A percentile compares a stretch with the other conserved stretches of the same genome.
These are phyloP conservation scores for Globisporangium recalcitrans DNA, from an alignment of 352 stramenopile species.

Conservation along the genomic window DNA sequence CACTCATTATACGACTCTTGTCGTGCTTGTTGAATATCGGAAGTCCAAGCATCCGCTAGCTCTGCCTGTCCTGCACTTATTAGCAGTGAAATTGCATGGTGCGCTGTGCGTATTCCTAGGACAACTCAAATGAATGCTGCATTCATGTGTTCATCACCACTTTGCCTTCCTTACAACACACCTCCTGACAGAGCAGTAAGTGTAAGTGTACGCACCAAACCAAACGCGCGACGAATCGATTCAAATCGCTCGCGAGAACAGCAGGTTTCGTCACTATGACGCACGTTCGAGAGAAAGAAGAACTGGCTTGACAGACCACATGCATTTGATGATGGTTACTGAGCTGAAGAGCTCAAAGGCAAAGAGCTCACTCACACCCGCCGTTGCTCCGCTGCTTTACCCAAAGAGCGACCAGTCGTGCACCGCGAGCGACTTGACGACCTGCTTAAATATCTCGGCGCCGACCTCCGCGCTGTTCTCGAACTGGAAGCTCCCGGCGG, in stretches of 20 bases:
- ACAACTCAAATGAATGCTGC: neutral
- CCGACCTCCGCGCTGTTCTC: conserved; percentile 63
- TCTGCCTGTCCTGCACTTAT: no score
- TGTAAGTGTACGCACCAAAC: no score
- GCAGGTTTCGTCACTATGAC: neutral
- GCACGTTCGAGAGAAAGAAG: neutral
- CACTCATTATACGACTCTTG: no score
- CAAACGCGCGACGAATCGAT: neutral
- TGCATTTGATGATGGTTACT: neutral
- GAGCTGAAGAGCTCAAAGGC: neutral
- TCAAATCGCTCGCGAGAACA: neutral
- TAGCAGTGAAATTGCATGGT: no score
- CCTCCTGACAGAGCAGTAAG: no score
- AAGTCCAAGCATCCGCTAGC: no score
- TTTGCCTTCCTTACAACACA: neutral
- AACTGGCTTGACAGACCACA: neutral
- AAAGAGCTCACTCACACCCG: neutral
- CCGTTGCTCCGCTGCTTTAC: conserved; percentile 12
- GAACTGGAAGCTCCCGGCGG: conserved; percentile 54
- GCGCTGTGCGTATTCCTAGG: no score
- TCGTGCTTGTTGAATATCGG: no score
- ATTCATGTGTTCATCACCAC: neutral
- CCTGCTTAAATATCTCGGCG: conserved; percentile 70
- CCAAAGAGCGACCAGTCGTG: conserved; percentile 66
- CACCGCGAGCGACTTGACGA: conserved; percentile 57